Percentiles rank a stretch among this genome's conserved stretches.
Evolutionary conservation across 106 monocot species (phyloP).

Genomic region (Dioscorea alata): DNA sequence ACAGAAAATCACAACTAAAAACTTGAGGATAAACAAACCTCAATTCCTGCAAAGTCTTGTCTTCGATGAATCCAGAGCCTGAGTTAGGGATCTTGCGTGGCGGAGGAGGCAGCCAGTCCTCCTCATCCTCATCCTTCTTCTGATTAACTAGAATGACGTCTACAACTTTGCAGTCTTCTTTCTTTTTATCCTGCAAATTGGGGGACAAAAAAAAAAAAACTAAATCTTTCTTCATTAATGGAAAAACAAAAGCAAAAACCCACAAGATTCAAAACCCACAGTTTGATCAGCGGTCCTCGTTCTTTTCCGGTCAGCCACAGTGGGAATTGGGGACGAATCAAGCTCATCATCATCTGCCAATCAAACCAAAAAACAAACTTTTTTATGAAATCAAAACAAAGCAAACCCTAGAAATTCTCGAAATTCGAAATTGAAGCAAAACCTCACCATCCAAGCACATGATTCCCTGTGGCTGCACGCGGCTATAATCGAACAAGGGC

Average conservation of each 20-base stretch:
- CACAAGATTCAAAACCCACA: not conserved
- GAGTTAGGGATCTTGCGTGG: conserved; percentile 22
- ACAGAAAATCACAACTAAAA: too few species aligned
- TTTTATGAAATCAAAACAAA: not conserved
- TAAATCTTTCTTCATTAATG: conserved; percentile 1
- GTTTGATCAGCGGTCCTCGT: conserved; percentile 4
- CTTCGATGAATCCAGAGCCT: conserved; percentile 12
- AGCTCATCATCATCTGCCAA: conserved; percentile 23
- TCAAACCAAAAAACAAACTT: not conserved
- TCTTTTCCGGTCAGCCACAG: conserved; percentile 17
- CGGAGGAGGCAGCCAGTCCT: conserved; percentile 69
- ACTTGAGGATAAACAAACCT: conserved; percentile 26
- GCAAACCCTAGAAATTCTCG: conserved; percentile 4
- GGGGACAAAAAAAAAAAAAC: not conserved
- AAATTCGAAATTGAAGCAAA: not conserved
- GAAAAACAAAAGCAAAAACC: not conserved
- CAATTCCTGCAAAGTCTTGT: conserved; percentile 46
- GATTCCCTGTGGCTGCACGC: conserved; percentile 52
- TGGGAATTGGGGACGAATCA: conserved; percentile 4
- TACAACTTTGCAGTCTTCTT: conserved; percentile 1
- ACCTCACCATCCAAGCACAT: conserved; percentile 36
- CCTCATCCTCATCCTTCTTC: conserved; percentile 25
- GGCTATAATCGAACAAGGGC: conserved; percentile 84
- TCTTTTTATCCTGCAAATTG: conserved; percentile 6
- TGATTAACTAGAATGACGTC: conserved; percentile 21